phyloP scores from a whole-genome alignment of 163 green algal genomes.

The Chloromonas sp. region DNA sequence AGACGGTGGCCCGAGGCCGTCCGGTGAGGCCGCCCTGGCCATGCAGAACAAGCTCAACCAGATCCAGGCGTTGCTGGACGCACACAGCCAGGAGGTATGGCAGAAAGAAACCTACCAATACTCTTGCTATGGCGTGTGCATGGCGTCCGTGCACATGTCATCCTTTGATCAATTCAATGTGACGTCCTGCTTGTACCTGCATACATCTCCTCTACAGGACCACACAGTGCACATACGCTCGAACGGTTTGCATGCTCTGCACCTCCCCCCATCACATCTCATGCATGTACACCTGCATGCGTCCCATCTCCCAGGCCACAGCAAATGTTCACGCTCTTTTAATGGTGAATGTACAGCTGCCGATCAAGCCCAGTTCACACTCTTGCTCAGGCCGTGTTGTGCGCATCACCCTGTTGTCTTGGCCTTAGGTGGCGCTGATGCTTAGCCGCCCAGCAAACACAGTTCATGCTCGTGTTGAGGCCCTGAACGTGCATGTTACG shows the following conservation, averaged over 20 bases:
- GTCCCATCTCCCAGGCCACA: too few species aligned
- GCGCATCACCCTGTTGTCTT: not conserved
- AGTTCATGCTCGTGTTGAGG: not conserved
- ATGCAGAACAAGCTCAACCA: not conserved
- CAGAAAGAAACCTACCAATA: not conserved
- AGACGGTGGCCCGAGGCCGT: not conserved
- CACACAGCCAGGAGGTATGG: slow-evolving; percentile 3
- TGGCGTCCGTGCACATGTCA: not conserved
- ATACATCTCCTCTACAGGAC: too few species aligned
- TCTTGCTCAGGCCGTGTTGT: not conserved
- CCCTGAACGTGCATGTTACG: not conserved
- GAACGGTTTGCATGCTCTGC: not conserved
- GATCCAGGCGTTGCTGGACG: not conserved
- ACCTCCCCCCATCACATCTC: not conserved
- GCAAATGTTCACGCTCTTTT: not conserved
- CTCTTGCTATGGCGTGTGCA: not conserved
- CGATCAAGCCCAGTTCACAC: not conserved
- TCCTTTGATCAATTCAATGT: not conserved
- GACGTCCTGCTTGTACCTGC: too few species aligned
- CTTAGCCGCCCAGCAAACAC: not conserved
- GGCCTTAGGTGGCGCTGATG: not conserved
- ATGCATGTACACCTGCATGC: too few species aligned
- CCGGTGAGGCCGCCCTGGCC: not conserved
- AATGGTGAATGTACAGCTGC: not conserved
- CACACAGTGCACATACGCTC: not conserved